Percentiles rank a stretch among this genome's conserved stretches.
Evolutionary conservation across 1,284 basidiomycete genomes (phyloP).

Genomic region (Peniophora sp.): DNA sequence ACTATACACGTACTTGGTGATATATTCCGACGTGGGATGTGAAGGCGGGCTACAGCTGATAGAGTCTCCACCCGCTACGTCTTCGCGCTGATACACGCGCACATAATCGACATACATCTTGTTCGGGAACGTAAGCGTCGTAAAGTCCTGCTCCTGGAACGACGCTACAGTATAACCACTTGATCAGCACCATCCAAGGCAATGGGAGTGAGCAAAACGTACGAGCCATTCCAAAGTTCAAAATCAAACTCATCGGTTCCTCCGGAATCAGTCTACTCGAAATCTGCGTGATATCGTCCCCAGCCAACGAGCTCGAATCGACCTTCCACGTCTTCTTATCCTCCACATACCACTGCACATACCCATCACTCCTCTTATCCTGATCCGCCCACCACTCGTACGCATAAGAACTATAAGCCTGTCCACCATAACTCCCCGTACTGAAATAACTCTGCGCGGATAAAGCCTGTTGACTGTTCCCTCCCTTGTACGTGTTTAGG

Average conservation of each 20-base stretch:
- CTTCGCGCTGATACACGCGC: constrained; percentile 67
- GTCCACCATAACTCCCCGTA: constrained; percentile 44
- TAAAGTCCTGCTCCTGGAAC: constrained; percentile 65
- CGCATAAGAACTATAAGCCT: constrained; percentile 51
- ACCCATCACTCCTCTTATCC: constrained; percentile 51
- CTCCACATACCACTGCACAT: constrained; percentile 67
- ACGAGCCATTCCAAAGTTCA: constrained; percentile 69
- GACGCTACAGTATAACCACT: constrained; percentile 25
- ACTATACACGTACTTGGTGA: constrained; percentile 23
- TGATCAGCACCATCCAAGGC: background rate
- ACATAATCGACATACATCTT: constrained; percentile 74
- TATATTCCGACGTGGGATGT: constrained; percentile 47
- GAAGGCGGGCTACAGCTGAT: constrained; percentile 56
- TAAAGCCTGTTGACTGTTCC: constrained; percentile 72
- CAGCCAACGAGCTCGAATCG: constrained; percentile 47
- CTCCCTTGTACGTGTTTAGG: constrained; percentile 72
- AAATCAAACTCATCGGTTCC: constrained; percentile 70
- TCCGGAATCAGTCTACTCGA: constrained; percentile 65
- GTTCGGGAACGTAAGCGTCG: constrained; percentile 57
- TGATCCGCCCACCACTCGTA: constrained; percentile 73
- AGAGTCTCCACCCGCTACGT: constrained; percentile 34
- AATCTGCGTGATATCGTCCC: constrained; percentile 48
- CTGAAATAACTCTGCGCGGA: constrained; percentile 57
- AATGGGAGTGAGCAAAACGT: constrained; percentile 34
- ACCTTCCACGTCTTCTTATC: constrained; percentile 61